Evolutionary conservation across 2,329 filamentous ascomycete genomes (phyloP).

Genomic region (Alternaria ethzedia): DNA sequence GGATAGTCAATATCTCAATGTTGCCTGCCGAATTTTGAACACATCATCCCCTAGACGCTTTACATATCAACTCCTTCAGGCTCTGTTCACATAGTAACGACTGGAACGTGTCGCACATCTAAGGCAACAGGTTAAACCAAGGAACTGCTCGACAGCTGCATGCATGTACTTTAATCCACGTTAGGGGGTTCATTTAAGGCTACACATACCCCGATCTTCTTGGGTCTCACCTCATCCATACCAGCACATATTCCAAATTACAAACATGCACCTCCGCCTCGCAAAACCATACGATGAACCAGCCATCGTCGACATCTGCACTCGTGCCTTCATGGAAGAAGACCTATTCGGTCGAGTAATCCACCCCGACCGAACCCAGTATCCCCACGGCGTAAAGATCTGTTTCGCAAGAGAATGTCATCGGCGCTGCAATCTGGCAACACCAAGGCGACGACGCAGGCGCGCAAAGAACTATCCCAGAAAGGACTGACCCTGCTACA

Average conservation of each 20-base stretch:
- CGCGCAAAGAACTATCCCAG: conserved; percentile 11
- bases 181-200: neutral
- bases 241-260: neutral
- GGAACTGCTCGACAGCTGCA: neutral
- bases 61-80: neutral
- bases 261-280: conserved; percentile 20
- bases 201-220: neutral
- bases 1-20: neutral
- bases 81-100: neutral
- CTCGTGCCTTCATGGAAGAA: conserved; percentile 38
- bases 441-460: conserved; percentile 25
- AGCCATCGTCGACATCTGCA: conserved; percentile 24
- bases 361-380: conserved; percentile 31
- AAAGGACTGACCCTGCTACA: conserved; percentile 9
- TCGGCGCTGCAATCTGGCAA: conserved; percentile 31
- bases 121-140: accelerated
- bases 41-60: neutral
- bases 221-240: neutral
- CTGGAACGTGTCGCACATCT: neutral
- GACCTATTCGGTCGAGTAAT: conserved; percentile 35
- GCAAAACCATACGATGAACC: conserved; percentile 22
- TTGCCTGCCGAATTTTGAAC: neutral
- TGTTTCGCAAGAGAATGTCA: conserved; percentile 23
- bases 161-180: neutral
- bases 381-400: conserved; percentile 29